Base-by-base conservation (phyloP, 345 rosid species). In the Euphorbia tirucalli region DNA sequence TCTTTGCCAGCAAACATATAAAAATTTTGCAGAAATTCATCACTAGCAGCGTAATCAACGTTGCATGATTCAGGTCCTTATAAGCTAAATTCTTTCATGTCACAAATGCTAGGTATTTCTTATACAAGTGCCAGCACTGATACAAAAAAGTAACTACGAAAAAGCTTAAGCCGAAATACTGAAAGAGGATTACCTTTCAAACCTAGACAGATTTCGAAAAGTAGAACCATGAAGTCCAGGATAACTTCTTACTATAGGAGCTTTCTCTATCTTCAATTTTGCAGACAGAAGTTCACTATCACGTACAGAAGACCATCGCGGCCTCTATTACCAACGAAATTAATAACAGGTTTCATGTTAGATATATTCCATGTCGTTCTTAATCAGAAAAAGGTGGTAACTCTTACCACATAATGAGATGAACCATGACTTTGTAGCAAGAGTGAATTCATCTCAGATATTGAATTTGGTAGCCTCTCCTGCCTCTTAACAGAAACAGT, bases 121-220 rank as follows among this genome's bases (percentile, higher is more conserved):
- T n/a, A n/a, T n/a, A n/a, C n/a, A n/a, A n/a, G n/a, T n/a, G n/a
- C n/a, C n/a, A n/a, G 54, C 19, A 54, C 37, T 2, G 37, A 32
- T 32, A 35, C 2, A 11, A 22, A 56, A 37, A 28, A 22, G 27
- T 50, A 7, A 30, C 43, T 52, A 7, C 14, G 52, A 28, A 32
- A 18, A 30, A 69, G 50, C 27, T 61, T 37, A 65, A 43, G 19
- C 52, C 18, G 58, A 39, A 28, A 66, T 27, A 64, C 15, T 56
- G 11, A 50, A 65, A 58, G 35, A 62, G 61, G 67, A 31, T 60
- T 32, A 86, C 98, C 89, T 87, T 79, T 61, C 74, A 83, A 93
- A 91, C 80, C 21, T 83, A 66, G 98, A 91, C 72, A 87, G 25
- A 77, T 93, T 90, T 74, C 82, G 84, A 80, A 88, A 91, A 65